Evolutionary conservation across 106 monocot genomes (phyloP), one percentile per base, ranked within the genome.

Genomic region (Acorus gramineus): DNA sequence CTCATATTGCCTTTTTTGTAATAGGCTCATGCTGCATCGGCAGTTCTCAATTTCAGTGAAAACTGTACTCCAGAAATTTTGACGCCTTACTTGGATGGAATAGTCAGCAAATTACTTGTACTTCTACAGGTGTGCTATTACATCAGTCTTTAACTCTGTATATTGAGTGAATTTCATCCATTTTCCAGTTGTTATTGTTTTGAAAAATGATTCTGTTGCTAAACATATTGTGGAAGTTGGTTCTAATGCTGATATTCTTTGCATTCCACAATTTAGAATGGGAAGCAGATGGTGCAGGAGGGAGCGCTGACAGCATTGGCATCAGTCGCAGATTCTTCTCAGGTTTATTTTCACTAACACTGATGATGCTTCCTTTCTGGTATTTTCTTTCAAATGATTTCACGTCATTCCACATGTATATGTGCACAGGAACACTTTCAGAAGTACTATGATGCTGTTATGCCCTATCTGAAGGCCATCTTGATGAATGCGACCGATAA

Each of bases 201-300:
- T 28, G 28, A 28, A 28, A 28, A 28, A 28, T 28, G 28, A 1
- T 28, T 28, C 28, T 1, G 28, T 28, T 28, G 28, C 28, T 28
- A 28, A 28, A 28, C 28, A 28, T 28, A 28, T 0, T 28, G 28
- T 28, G 28, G 28, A 55, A 51, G 44, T 0, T 3, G 8, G 11
- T 59, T 28, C 1, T 44, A 43, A 52, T 56, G 12, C 42, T 49
- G 47, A 11, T 49, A 55, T 2, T 43, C 42, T 14, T 60, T 57
- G 46, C 13, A 42, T 66, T 47, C 78, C 28, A 28, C 28, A 28
- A 28, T 28, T 28, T 28, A 96, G 87, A 87, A 87, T 77, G 90
- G 87, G 50, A 96, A 90, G 81, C 86, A 90, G 66, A 90, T 90
- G 87, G 90, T 96, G 56, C 90, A 90, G 66, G 96, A 96, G 76